A percentile compares a stretch with the other conserved stretches of the same genome.
Conservation (phyloP, 495 filamentous ascomycete species). For the Tuber microsphaerosporum region DNA sequence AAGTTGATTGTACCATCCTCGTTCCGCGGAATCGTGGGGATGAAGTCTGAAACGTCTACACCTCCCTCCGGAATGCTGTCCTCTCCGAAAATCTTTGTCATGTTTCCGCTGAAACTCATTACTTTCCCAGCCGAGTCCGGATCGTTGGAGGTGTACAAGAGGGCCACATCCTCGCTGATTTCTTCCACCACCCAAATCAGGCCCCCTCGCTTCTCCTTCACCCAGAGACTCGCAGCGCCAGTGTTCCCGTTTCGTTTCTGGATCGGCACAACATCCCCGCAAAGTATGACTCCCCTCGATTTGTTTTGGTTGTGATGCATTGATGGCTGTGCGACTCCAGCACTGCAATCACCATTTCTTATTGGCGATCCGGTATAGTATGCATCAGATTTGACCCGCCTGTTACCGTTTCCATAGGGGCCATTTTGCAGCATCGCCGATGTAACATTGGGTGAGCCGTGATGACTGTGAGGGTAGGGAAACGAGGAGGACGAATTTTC, state of each 20-base stretch:
- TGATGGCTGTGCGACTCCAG: slow-evolving; percentile 48
- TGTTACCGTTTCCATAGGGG: slow-evolving; percentile 32
- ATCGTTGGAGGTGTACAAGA: slow-evolving; percentile 45
- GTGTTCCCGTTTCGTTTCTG: slow-evolving; percentile 86
- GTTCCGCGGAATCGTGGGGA: slow-evolving; percentile 73
- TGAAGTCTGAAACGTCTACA: slow-evolving; percentile 63
- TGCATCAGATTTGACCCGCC: slow-evolving; percentile 43
- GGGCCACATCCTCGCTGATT: slow-evolving; percentile 86
- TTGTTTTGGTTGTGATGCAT: slow-evolving; percentile 52
- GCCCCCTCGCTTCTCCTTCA: slow-evolving; percentile 90
- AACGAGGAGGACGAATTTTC: slow-evolving; percentile 44
- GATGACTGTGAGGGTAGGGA: slow-evolving; percentile 46
- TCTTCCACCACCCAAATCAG: slow-evolving; percentile 97
- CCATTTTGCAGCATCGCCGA: slow-evolving; percentile 32
- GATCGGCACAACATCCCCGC: slow-evolving; percentile 95
- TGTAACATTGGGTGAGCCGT: slow-evolving; percentile 39
- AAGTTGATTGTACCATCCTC: slow-evolving; percentile 64
- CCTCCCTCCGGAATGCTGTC: slow-evolving; percentile 57
- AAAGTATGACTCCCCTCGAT: slow-evolving; percentile 84
- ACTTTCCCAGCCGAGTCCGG: slow-evolving; percentile 28
- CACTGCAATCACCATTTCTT: slow-evolving; percentile 11
- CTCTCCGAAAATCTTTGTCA: slow-evolving; percentile 67
- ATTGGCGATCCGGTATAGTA: slow-evolving; percentile 39
- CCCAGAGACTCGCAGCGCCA: slow-evolving; percentile 91
- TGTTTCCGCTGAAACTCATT: slow-evolving; percentile 48